phyloP scores from a whole-genome alignment of 1,284 basidiomycete genomes.

The Grifola frondosa region DNA sequence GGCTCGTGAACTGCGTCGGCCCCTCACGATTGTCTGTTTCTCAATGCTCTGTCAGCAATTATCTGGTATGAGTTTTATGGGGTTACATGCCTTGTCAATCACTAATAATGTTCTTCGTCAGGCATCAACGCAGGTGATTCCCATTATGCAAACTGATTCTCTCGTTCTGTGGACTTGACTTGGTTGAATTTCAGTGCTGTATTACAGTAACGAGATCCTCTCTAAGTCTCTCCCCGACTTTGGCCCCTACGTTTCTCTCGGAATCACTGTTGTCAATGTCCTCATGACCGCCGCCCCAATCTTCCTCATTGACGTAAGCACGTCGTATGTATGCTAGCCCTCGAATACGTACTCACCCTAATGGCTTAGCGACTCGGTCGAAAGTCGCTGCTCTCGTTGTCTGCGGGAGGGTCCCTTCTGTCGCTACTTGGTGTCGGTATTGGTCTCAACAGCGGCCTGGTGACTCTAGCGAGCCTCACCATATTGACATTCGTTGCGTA shows the following conservation, averaged over 20 bases:
- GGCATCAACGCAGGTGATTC: constrained; percentile 56
- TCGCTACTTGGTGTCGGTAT: constrained; percentile 72
- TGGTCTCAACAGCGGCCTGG: constrained; percentile 64
- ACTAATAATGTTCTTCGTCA: constrained; percentile 8
- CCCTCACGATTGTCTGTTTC: constrained; percentile 69
- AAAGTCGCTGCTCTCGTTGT: constrained; percentile 54
- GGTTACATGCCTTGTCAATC: background rate
- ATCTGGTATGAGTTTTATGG: constrained; percentile 49
- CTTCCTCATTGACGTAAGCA: constrained; percentile 76
- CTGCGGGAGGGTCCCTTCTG: constrained; percentile 60
- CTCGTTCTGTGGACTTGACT: background rate
- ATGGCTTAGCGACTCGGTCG: constrained; percentile 59
- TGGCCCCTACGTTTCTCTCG: constrained; percentile 77
- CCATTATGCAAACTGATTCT: background rate
- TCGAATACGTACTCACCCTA: background rate
- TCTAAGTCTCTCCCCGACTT: constrained; percentile 73
- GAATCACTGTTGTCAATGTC: constrained; percentile 80
- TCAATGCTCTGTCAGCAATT: constrained; percentile 80
- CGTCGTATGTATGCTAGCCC: background rate
- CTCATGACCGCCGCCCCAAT: constrained; percentile 82
- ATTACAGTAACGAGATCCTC: constrained; percentile 88
- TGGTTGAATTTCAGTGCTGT: constrained; percentile 59
- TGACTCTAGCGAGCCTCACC: constrained; percentile 67
- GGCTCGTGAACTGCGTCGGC: constrained; percentile 58
- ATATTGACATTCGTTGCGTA: constrained; percentile 86